A percentile compares a stretch with the other conserved stretches of the same genome.
These are phyloP conservation scores for Fonsecaea multimorphosa DNA, from an alignment of 2,329 filamentous ascomycete species.

Conservation along the genomic window DNA sequence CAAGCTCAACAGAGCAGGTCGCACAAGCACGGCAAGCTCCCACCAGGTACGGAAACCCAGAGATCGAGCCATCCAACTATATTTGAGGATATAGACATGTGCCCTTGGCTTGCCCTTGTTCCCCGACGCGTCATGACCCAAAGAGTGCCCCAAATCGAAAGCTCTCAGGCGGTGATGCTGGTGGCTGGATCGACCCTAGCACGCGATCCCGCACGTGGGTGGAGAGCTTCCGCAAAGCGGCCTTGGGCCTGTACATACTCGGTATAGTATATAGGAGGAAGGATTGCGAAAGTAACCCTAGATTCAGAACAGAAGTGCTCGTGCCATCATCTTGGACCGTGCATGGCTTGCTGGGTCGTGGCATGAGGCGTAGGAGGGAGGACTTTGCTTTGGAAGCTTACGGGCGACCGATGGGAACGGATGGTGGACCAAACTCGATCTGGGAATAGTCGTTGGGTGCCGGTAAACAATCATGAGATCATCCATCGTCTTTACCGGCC, in stretches of 20 bases:
- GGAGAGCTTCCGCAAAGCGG: neutral
- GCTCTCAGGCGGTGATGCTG: neutral
- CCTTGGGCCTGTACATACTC: neutral
- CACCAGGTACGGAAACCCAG: neutral
- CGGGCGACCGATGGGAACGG: too few relatives aligned
- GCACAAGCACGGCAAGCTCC: neutral
- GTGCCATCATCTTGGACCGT: neutral
- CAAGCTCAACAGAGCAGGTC: neutral
- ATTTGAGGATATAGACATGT: neutral
- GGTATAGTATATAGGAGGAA: neutral
- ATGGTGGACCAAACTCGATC: neutral
- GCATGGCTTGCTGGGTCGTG: neutral
- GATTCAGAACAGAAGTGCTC: neutral
- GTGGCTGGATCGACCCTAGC: neutral
- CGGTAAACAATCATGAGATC: neutral
- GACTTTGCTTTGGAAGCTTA: neutral
- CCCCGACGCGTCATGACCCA: neutral
- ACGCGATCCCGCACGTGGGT: neutral
- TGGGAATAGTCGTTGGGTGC: neutral
- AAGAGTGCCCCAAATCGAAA: neutral
- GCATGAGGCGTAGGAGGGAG: neutral
- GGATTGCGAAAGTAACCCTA: neutral
- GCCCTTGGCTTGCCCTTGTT: neutral
- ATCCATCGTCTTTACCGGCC: neutral
- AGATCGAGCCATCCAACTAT: neutral